Percentiles rank a stretch among this genome's conserved stretches.
Evolutionary conservation across 768 basidiomycete species (phyloP).

Genomic region (Mrakia blollopis): DNA sequence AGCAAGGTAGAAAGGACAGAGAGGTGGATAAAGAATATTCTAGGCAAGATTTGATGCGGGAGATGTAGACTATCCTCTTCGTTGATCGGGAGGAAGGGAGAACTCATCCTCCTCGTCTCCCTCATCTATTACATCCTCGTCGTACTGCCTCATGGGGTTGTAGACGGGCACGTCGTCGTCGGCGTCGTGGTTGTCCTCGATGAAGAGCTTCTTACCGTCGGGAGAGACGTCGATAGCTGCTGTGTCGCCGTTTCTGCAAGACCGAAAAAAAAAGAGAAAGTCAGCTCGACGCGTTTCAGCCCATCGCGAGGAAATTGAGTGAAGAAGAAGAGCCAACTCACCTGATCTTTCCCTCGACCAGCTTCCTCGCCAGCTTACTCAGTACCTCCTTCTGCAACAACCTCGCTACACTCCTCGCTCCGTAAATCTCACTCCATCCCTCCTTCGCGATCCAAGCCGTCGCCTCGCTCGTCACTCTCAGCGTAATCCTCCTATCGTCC

Average conservation of each 20-base stretch:
- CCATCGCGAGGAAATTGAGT: not conserved
- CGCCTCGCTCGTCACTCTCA: slow-evolving; percentile 64
- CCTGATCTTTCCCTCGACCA: slow-evolving; percentile 74
- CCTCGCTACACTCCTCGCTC: slow-evolving; percentile 81
- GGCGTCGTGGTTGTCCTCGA: slow-evolving; percentile 59
- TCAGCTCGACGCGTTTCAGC: not conserved
- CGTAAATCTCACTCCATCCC: slow-evolving; percentile 80
- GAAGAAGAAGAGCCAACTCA: slow-evolving; percentile 40
- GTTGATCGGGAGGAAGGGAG: not conserved
- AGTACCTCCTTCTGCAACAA: slow-evolving; percentile 75
- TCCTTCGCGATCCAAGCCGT: slow-evolving; percentile 64
- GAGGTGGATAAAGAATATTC: not conserved
- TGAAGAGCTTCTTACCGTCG: slow-evolving; percentile 51
- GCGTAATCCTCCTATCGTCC: slow-evolving; percentile 58
- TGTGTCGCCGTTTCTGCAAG: slow-evolving; percentile 59
- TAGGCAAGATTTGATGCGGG: not conserved
- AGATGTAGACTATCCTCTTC: too few species aligned
- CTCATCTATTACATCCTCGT: slow-evolving; percentile 8
- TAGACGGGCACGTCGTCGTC: slow-evolving; percentile 44
- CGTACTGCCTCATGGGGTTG: slow-evolving; percentile 19
- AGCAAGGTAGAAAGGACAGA: not conserved
- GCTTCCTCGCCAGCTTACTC: slow-evolving; percentile 72
- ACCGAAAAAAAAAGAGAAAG: slow-evolving; percentile 33
- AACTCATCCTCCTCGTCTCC: not conserved
- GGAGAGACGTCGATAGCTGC: slow-evolving; percentile 55